Evolutionary conservation across 2,329 filamentous ascomycete species (phyloP).

Genomic region (Stagonosporopsis vannaccii): DNA sequence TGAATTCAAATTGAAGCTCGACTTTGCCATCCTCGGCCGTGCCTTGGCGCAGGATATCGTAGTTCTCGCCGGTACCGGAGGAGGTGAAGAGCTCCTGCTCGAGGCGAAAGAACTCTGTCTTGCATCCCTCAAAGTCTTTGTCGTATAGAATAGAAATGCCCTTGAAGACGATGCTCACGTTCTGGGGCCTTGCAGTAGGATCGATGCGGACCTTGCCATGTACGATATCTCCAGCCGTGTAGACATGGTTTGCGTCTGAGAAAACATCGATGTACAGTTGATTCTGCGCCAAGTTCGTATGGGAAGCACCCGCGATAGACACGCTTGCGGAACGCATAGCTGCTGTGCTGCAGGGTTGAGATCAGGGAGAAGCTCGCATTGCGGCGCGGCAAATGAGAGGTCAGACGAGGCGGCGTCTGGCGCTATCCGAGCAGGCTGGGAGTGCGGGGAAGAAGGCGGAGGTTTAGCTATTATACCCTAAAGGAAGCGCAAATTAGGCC

Average conservation of each 20-base stretch:
- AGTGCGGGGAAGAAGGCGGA: conserved; percentile 15
- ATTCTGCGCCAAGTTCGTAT: conserved; percentile 23
- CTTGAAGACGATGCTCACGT: conserved; percentile 26
- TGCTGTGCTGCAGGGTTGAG: neutral
- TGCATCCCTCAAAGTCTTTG: conserved; percentile 20
- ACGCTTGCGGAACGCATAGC: conserved; percentile 13
- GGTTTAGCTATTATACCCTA: conserved; percentile 2
- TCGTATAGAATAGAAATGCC: conserved; percentile 24
- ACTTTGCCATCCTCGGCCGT: conserved; percentile 33
- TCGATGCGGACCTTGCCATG: conserved; percentile 31
- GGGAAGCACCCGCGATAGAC: conserved; percentile 13
- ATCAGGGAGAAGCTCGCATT: conserved; percentile 4
- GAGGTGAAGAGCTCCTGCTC: conserved; percentile 31
- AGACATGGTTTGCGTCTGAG: conserved; percentile 20
- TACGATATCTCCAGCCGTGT: conserved; percentile 31
- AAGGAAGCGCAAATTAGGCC: conserved; percentile 5
- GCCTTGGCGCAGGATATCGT: conserved; percentile 32
- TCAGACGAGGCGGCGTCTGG: neutral
- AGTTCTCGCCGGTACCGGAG: conserved; percentile 23
- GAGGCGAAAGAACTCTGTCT: conserved; percentile 27
- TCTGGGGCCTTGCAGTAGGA: conserved; percentile 27
- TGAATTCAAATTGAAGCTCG: conserved; percentile 38
- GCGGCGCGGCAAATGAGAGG: neutral
- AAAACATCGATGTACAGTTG: conserved; percentile 28
- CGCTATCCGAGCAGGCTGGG: conserved; percentile 3